phyloP scores from a whole-genome alignment of 2,329 filamentous ascomycete genomes.

The Alternaria brassicicola region DNA sequence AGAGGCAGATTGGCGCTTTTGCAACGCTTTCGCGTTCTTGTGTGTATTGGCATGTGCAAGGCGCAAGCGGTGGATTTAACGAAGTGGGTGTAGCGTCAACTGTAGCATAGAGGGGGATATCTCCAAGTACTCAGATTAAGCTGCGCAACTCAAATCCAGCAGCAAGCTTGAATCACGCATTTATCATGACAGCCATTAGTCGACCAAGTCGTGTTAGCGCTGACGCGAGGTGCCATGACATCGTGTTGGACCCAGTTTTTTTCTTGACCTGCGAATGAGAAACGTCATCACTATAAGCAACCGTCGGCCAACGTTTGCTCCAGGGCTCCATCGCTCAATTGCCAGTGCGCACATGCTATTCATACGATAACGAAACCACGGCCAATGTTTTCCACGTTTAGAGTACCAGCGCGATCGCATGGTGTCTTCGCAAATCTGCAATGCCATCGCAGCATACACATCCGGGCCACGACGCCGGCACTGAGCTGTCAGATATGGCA shows the following conservation, averaged over 20 bases:
- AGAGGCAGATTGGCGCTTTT: slow-evolving; percentile 3
- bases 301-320: not conserved
- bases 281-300: slow-evolving; percentile 19
- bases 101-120: not conserved
- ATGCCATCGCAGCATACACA: slow-evolving; percentile 16
- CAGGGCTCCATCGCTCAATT: not conserved
- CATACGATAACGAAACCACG: slow-evolving; percentile 31
- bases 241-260: slow-evolving; percentile 24
- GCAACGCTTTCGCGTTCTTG: not conserved
- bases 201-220: slow-evolving; percentile 20
- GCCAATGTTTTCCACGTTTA: slow-evolving; percentile 17
- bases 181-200: not conserved
- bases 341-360: not conserved
- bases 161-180: not conserved
- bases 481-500: slow-evolving; percentile 17
- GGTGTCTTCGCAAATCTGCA: slow-evolving; percentile 4
- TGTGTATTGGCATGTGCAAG: not conserved
- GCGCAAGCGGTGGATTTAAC: slow-evolving; percentile 1
- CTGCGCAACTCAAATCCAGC: not conserved
- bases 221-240: slow-evolving; percentile 37
- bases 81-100: not conserved
- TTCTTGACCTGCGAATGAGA: slow-evolving; percentile 19
- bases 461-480: slow-evolving; percentile 6
- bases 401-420: not conserved
- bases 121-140: not conserved